Evolutionary conservation across 306 rosid genomes (phyloP).

Genomic region (Ammopiptanthus mongolicus): DNA sequence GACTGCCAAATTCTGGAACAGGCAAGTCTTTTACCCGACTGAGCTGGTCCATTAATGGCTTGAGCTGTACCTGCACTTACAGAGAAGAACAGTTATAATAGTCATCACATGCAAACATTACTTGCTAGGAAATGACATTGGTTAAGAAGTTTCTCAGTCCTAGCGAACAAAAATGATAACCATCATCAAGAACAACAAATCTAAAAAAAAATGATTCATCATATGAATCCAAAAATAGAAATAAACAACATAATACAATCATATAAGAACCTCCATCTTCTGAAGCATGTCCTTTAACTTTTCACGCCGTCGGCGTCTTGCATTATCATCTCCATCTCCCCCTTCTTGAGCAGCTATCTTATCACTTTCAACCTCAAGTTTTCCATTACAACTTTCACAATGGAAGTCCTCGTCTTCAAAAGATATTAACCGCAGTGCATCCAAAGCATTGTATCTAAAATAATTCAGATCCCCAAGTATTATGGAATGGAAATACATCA

Average conservation of each 20-base stretch:
- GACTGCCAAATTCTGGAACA: constrained; percentile 67
- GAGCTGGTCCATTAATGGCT: constrained; percentile 66
- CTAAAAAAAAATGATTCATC: not conserved
- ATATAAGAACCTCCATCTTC: constrained; percentile 64
- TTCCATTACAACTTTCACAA: constrained; percentile 68
- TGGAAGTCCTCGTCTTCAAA: constrained; percentile 67
- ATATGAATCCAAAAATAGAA: not conserved
- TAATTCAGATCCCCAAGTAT: not conserved
- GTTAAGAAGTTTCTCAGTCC: not conserved
- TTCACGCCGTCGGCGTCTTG: constrained; percentile 71
- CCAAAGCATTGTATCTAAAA: constrained; percentile 56
- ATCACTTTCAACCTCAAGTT: constrained; percentile 64
- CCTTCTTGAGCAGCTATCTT: constrained; percentile 50
- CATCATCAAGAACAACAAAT: not conserved
- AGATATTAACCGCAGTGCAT: constrained; percentile 38
- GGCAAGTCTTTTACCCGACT: constrained; percentile 67
- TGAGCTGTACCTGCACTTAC: constrained; percentile 54
- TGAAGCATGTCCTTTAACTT: constrained; percentile 78
- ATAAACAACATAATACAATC: not conserved
- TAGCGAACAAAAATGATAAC: not conserved
- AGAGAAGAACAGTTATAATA: no score
- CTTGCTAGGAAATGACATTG: not conserved
- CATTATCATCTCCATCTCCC: constrained; percentile 80
- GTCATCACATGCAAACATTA: not conserved
- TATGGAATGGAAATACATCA: not conserved